Conservation (phyloP, 768 basidiomycete genomes). For the Hydnomerulius pinastri region DNA sequence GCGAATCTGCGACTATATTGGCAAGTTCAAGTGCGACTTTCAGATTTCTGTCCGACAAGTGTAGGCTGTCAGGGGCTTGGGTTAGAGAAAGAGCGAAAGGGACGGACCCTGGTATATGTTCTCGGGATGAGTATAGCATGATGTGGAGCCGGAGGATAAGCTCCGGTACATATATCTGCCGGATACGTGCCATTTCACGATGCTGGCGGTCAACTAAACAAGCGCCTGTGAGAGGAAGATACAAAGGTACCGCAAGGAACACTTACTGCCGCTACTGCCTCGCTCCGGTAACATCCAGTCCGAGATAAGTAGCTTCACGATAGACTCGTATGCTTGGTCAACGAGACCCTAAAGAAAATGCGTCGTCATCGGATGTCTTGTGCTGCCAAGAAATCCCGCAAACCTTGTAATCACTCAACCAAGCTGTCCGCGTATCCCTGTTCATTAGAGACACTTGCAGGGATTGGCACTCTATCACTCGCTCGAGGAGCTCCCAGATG, state of each 20-base stretch:
- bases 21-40: constrained; percentile 73
- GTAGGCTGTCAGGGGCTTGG: constrained; percentile 3
- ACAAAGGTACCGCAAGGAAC: not conserved
- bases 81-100: not conserved
- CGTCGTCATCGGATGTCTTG: not conserved
- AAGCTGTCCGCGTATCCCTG: constrained; percentile 56
- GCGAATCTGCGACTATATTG: constrained; percentile 87
- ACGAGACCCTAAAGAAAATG: constrained; percentile 48
- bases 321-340: constrained; percentile 63
- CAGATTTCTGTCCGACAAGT: constrained; percentile 56
- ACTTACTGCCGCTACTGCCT: constrained; percentile 40
- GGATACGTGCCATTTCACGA: constrained; percentile 74
- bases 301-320: constrained; percentile 69
- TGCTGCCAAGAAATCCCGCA: not conserved
- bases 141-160: constrained; percentile 84
- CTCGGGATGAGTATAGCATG: constrained; percentile 63
- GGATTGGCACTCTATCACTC: constrained; percentile 61
- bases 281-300: constrained; percentile 73
- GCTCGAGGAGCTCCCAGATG: constrained; percentile 67
- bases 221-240: constrained; percentile 1
- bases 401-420: constrained; percentile 70
- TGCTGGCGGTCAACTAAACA: constrained; percentile 51
- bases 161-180: constrained; percentile 89
- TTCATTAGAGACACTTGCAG: constrained; percentile 57
- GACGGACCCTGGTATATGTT: constrained; percentile 65